Conservation (phyloP, 768 basidiomycete species). For the Pulveroboletus sp. region DNA sequence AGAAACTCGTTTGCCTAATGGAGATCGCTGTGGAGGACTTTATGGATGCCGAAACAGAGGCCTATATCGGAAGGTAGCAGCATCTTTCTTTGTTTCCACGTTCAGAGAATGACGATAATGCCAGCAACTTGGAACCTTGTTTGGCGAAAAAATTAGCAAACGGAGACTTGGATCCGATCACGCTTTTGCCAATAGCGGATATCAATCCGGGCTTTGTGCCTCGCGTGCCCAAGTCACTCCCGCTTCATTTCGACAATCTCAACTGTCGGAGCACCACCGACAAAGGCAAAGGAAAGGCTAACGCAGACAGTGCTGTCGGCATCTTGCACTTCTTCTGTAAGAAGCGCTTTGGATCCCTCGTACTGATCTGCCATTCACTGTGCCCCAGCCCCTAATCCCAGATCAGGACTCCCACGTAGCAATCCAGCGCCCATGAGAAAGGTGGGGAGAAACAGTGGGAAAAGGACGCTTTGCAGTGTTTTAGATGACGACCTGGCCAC, state of each 20-base stretch:
- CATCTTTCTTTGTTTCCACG: neutral
- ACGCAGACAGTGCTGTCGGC: conserved; percentile 27
- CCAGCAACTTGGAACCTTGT: conserved; percentile 58
- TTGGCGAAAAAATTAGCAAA: conserved; percentile 63
- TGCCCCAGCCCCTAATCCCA: conserved; percentile 23
- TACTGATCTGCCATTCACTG: conserved; percentile 35
- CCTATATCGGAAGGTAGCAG: conserved; percentile 63
- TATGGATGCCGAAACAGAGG: conserved; percentile 59
- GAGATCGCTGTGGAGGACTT: conserved; percentile 47
- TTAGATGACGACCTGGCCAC: conserved; percentile 59
- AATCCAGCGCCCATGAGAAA: conserved; percentile 29
- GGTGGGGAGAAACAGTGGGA: conserved; percentile 63
- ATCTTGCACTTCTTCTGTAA: conserved; percentile 65
- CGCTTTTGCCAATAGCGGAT: conserved; percentile 66
- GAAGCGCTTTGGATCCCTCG: conserved; percentile 30
- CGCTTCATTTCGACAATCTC: conserved; percentile 28
- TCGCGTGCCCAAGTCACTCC: conserved; percentile 42
- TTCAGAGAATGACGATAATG: conserved; percentile 8
- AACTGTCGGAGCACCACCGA: conserved; percentile 24
- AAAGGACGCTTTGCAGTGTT: conserved; percentile 65
- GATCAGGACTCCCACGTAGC: conserved; percentile 21
- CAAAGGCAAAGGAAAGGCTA: conserved; percentile 48
- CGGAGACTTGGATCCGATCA: conserved; percentile 70
- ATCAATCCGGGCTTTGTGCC: conserved; percentile 68
- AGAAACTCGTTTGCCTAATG: conserved; percentile 66